These are phyloP conservation scores for Sisymbrium altissimum DNA, from an alignment of 345 rosid species.

Conservation along the genomic window DNA sequence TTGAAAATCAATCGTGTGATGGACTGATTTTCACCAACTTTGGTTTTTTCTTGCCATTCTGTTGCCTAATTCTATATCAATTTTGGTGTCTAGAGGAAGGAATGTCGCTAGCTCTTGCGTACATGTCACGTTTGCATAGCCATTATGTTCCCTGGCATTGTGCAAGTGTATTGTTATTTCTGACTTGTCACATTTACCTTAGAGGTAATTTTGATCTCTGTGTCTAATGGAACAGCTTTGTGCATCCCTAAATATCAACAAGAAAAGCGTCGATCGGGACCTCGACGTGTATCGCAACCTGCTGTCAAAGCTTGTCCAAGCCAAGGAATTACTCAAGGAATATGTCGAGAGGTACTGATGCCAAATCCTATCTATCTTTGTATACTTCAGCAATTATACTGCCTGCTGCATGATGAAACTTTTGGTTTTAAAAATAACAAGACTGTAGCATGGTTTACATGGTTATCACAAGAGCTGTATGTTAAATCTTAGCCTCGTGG, in stretches of 20 bases:
- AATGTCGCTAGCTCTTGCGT: background rate
- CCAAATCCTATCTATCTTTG: constrained; percentile 1
- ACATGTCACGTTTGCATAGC: background rate
- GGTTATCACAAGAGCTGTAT: background rate
- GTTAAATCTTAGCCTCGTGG: background rate
- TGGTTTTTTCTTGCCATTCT: background rate
- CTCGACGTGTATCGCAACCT: constrained; percentile 95
- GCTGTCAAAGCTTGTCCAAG: constrained; percentile 94
- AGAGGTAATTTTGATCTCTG: constrained; percentile 7
- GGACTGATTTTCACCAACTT: background rate
- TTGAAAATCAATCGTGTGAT: background rate
- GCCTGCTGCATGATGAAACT: background rate
- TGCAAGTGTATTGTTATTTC: background rate
- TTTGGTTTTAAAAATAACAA: background rate
- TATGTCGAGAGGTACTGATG: constrained; percentile 69
- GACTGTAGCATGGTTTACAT: background rate
- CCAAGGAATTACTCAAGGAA: constrained; percentile 93
- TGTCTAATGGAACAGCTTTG: constrained; percentile 64
- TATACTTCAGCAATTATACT: background rate
- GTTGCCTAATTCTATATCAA: background rate
- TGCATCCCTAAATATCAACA: constrained; percentile 74
- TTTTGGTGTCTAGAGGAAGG: background rate
- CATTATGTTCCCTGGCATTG: background rate
- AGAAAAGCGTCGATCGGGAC: constrained; percentile 93
- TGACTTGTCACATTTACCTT: background rate